Conservation (phyloP, 306 rosid species). For the Rosa persica region DNA sequence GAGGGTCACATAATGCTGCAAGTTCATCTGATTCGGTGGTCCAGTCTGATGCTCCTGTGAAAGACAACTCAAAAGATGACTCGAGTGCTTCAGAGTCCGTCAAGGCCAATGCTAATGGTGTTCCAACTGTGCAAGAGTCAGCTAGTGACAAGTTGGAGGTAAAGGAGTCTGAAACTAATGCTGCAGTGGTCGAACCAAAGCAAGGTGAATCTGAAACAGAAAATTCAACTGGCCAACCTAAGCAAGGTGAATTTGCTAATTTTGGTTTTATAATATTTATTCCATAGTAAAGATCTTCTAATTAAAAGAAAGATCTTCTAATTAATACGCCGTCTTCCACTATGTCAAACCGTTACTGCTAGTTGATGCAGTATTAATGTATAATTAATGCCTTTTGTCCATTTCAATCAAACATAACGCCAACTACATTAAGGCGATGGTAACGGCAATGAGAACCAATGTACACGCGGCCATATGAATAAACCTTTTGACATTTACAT, state of each 20-base stretch:
- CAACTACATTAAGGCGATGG: constrained; percentile 1
- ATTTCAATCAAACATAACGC: neutral
- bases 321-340: constrained; percentile 1
- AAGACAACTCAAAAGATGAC: constrained; percentile 21
- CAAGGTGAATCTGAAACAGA: constrained; percentile 41
- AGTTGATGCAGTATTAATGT: neutral
- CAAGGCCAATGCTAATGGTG: constrained; percentile 43
- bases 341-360: neutral
- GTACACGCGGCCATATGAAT: neutral
- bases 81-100: constrained; percentile 27
- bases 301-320: constrained; percentile 7
- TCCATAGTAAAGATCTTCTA: constrained; percentile 11
- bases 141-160: constrained; percentile 30
- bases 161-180: constrained; percentile 47
- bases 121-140: constrained; percentile 37
- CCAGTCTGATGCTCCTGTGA: constrained; percentile 37
- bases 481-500: neutral
- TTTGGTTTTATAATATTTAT: neutral
- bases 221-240: constrained; percentile 46
- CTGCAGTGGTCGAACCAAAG: constrained; percentile 35
- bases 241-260: constrained; percentile 64
- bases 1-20: constrained; percentile 38
- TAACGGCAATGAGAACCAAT: neutral
- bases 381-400: neutral
- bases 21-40: constrained; percentile 34